Conservation (phyloP, 176 grass and related monocot genomes). For the Pontederia paniculata region DNA sequence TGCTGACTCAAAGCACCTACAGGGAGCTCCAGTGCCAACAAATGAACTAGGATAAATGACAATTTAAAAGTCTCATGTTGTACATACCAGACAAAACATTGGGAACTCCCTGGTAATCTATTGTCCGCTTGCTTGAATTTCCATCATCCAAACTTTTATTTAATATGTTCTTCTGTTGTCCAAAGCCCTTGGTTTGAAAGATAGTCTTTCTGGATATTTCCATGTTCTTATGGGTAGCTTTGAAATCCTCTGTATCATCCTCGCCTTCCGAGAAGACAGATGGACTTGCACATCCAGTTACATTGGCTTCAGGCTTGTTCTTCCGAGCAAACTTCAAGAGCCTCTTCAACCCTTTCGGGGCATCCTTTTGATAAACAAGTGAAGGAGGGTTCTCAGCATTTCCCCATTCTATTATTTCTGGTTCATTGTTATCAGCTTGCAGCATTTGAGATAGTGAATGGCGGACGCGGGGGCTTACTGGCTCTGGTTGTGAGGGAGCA, state of each 20-base stretch:
- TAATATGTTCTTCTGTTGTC: conserved; percentile 15
- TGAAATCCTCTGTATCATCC: conserved; percentile 69
- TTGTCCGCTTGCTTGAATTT: conserved; percentile 49
- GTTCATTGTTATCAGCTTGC: conserved; percentile 83
- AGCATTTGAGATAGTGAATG: conserved; percentile 97
- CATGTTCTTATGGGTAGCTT: conserved; percentile 25
- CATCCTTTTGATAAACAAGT: conserved; percentile 88
- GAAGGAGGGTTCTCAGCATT: conserved; percentile 96
- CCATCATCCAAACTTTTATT: conserved; percentile 37
- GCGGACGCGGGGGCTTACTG: conserved; percentile 55
- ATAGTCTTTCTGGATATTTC: conserved; percentile 9
- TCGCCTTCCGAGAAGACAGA: conserved; percentile 84
- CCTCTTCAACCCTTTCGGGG: conserved; percentile 95
- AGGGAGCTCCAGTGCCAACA: background rate
- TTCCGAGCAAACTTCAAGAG: conserved; percentile 88
- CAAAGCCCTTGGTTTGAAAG: conserved; percentile 10
- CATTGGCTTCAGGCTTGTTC: conserved; percentile 62
- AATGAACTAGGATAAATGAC: background rate
- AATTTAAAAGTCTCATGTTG: background rate
- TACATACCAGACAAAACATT: conserved; percentile 57
- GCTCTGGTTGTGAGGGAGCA: conserved; percentile 34
- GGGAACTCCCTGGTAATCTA: conserved; percentile 41
- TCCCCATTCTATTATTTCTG: conserved; percentile 92
- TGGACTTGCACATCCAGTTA: conserved; percentile 51
- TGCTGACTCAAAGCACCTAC: no score